phyloP scores from a whole-genome alignment of 768 basidiomycete species.

The Amanita exitialis region DNA sequence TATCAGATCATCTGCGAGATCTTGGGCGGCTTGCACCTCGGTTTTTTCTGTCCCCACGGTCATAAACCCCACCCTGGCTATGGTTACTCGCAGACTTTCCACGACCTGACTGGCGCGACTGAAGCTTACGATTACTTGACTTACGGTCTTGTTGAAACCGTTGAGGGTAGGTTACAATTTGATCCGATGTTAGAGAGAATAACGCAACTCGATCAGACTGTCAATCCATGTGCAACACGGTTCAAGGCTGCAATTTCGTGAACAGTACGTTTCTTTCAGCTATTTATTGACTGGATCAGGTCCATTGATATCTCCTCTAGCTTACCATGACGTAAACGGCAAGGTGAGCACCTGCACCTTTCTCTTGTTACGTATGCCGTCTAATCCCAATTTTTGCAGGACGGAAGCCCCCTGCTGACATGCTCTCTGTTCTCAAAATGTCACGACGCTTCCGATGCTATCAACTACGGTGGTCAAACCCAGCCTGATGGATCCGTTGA shows the following conservation, averaged over 20 bases:
- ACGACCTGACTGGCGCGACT: conserved; percentile 30
- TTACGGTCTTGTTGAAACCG: conserved; percentile 33
- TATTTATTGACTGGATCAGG: not conserved
- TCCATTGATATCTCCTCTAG: conserved; percentile 12
- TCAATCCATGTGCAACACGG: conserved; percentile 32
- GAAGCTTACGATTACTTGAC: conserved; percentile 32
- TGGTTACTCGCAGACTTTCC: conserved; percentile 30
- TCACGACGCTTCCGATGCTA: conserved; percentile 25
- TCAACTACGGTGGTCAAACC: conserved; percentile 31
- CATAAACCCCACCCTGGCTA: conserved; percentile 14
- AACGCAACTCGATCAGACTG: conserved; percentile 21
- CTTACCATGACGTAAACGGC: conserved; percentile 36
- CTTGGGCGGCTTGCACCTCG: conserved; percentile 23
- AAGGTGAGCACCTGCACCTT: conserved; percentile 17
- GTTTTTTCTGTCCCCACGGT: conserved; percentile 26
- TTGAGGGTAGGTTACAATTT: conserved; percentile 20
- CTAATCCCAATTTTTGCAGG: conserved; percentile 13
- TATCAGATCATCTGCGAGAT: conserved; percentile 28
- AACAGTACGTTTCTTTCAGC: conserved; percentile 24
- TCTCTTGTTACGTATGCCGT: not conserved
- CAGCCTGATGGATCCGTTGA: conserved; percentile 31
- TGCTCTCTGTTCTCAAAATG: conserved; percentile 31
- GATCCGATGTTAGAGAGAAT: not conserved
- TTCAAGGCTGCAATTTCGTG: conserved; percentile 29
- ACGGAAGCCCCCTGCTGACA: conserved; percentile 32